phyloP scores from a whole-genome alignment of 345 rosid species.

The Jatropha curcas region DNA sequence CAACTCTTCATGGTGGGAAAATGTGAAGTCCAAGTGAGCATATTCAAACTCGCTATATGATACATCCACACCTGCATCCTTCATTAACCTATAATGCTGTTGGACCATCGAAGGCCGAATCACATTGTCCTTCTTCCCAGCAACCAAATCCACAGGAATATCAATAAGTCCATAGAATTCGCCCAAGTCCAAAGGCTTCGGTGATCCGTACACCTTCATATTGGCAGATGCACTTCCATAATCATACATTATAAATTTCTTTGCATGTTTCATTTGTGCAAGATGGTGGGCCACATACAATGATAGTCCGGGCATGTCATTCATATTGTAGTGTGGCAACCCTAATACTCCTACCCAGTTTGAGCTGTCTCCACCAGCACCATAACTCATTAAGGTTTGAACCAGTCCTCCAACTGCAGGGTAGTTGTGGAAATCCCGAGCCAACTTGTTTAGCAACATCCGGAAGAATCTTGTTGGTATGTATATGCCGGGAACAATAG shows the following conservation, averaged over 20 bases:
- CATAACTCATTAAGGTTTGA: conserved; percentile 86
- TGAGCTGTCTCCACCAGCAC: conserved; percentile 94
- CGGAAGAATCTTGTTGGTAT: conserved; percentile 96
- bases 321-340: conserved; percentile 92
- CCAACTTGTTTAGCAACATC: conserved; percentile 89
- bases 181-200: conserved; percentile 87
- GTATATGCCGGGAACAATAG: conserved; percentile 76
- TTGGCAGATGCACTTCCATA: conserved; percentile 67
- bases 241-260: conserved; percentile 79
- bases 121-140: conserved; percentile 82
- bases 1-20: conserved; percentile 86
- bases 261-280: conserved; percentile 76
- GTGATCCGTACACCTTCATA: conserved; percentile 66
- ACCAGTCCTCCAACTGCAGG: conserved; percentile 97
- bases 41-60: conserved; percentile 77
- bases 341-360: conserved; percentile 96
- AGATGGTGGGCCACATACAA: conserved; percentile 77
- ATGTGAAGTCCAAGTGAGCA: conserved; percentile 94
- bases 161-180: conserved; percentile 62
- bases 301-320: conserved; percentile 96
- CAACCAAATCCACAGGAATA: conserved; percentile 79
- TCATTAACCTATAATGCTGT: conserved; percentile 77
- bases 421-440: conserved; percentile 88
- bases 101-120: conserved; percentile 81
- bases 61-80: conserved; percentile 62